Conservation (phyloP, 169 alveolate species). For the Besnoitia besnoiti region DNA sequence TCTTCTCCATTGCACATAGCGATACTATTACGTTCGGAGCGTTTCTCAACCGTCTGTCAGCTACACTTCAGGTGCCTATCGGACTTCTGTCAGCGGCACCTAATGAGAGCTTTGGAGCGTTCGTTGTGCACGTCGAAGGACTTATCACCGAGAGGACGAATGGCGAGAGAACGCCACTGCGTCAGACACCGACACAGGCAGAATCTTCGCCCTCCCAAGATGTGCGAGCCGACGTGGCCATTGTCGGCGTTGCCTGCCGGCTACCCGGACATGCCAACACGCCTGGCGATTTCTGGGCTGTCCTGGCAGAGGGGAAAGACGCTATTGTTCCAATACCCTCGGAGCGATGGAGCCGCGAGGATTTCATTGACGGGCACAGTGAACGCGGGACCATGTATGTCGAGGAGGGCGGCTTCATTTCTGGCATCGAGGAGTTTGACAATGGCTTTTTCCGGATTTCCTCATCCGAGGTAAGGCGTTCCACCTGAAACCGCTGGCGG, state of each 20-base stretch:
- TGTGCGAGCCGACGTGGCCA: constrained; percentile 1
- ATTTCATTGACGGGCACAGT: constrained; percentile 15
- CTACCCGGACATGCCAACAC: constrained; percentile 72
- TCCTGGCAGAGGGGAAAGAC: constrained; percentile 69
- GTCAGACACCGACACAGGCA: neutral
- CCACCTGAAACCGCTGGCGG: neutral
- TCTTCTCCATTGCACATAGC: neutral
- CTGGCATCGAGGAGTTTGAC: constrained; percentile 70
- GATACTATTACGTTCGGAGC: neutral
- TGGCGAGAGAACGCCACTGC: neutral
- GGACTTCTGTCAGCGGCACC: neutral
- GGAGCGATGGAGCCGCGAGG: constrained; percentile 73
- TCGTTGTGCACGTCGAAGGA: neutral
- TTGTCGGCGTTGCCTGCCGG: constrained; percentile 73
- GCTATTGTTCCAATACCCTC: constrained; percentile 74
- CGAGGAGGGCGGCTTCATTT: constrained; percentile 70
- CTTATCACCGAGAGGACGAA: neutral
- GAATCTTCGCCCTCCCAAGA: neutral
- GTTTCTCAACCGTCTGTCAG: constrained; percentile 1
- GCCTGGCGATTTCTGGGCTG: constrained; percentile 74
- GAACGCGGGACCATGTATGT: constrained; percentile 70
- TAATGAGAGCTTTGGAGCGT: neutral
- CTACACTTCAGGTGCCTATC: neutral
- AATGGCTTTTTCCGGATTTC: constrained; percentile 74
- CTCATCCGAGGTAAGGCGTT: constrained; percentile 67